phyloP scores from a whole-genome alignment of 176 grass and related monocot species.

The Saccharum officinarum region DNA sequence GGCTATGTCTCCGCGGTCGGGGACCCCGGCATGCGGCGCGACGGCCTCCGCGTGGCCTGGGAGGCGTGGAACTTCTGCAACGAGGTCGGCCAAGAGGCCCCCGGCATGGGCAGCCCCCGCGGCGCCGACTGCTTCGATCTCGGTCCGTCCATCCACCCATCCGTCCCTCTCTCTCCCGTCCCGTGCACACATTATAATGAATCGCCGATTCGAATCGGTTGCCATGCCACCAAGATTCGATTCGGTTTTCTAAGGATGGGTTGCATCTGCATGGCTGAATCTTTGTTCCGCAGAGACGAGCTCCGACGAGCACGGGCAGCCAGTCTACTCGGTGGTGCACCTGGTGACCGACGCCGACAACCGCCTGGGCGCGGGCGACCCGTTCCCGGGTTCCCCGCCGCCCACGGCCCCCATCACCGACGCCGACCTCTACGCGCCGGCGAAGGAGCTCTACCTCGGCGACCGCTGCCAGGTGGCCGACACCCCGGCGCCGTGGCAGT shows the following conservation, averaged over 20 bases:
- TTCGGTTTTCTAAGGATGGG: too few species aligned
- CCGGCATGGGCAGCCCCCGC: conserved; percentile 86
- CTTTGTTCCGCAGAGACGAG: background rate
- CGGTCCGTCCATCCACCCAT: conserved; percentile 34
- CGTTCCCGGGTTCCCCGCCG: conserved; percentile 22
- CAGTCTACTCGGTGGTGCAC: conserved; percentile 51
- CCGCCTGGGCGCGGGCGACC: conserved; percentile 49
- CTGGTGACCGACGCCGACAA: conserved; percentile 70
- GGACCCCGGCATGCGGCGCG: conserved; percentile 80
- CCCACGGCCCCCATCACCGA: conserved; percentile 10
- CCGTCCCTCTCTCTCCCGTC: background rate
- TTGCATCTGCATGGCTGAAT: too few species aligned
- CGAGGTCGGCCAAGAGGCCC: conserved; percentile 83
- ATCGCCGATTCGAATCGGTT: too few species aligned
- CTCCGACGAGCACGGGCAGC: conserved; percentile 26
- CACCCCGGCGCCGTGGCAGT: conserved; percentile 63
- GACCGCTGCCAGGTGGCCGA: conserved; percentile 64
- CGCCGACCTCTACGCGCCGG: conserved; percentile 61
- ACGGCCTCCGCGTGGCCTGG: conserved; percentile 77
- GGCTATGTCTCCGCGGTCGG: conserved; percentile 65
- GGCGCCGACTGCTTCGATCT: conserved; percentile 91
- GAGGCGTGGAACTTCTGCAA: conserved; percentile 98
- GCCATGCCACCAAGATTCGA: background rate
- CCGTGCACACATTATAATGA: too few species aligned
- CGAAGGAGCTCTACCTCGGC: conserved; percentile 84